These are phyloP conservation scores for Dendrostoma leiphaemia DNA, from an alignment of 2,329 filamentous ascomycete genomes.

Conservation along the genomic window DNA sequence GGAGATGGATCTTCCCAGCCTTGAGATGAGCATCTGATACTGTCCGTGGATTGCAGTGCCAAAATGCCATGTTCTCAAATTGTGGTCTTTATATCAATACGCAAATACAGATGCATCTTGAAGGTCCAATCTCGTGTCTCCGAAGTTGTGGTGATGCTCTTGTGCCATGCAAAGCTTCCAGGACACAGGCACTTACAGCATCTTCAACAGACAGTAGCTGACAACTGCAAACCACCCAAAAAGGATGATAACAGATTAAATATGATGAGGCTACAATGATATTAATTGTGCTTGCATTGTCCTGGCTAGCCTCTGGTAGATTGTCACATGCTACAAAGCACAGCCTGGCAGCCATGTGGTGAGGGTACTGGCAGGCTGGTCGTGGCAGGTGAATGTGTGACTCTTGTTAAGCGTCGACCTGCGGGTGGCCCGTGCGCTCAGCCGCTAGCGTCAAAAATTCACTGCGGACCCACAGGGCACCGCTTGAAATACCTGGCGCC, in stretches of 20 bases:
- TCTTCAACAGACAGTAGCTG: too few species aligned
- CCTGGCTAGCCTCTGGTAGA: too few species aligned
- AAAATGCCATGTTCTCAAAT: neutral
- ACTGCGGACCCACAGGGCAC: slow-evolving; percentile 1
- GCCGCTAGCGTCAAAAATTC: slow-evolving; percentile 11
- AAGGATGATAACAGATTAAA: too few species aligned
- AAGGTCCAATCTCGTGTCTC: too few species aligned
- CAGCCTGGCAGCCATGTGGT: neutral
- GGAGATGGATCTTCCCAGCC: neutral
- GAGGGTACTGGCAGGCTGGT: neutral
- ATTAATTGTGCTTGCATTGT: too few species aligned
- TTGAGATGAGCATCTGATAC: neutral
- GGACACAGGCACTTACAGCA: too few species aligned
- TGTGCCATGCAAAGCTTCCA: too few species aligned
- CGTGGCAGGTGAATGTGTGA: neutral
- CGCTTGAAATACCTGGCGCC: slow-evolving; percentile 17
- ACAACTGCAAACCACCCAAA: too few species aligned
- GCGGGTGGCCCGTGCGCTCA: slow-evolving; percentile 8
- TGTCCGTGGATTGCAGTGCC: too few species aligned
- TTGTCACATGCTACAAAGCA: too few species aligned
- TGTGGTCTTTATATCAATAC: neutral
- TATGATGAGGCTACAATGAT: too few species aligned
- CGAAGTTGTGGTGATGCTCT: too few species aligned
- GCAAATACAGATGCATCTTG: neutral
- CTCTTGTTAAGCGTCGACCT: slow-evolving; percentile 7